These are phyloP conservation scores for Vinca major DNA, from an alignment of 305 asterid species.

Conservation along the genomic window DNA sequence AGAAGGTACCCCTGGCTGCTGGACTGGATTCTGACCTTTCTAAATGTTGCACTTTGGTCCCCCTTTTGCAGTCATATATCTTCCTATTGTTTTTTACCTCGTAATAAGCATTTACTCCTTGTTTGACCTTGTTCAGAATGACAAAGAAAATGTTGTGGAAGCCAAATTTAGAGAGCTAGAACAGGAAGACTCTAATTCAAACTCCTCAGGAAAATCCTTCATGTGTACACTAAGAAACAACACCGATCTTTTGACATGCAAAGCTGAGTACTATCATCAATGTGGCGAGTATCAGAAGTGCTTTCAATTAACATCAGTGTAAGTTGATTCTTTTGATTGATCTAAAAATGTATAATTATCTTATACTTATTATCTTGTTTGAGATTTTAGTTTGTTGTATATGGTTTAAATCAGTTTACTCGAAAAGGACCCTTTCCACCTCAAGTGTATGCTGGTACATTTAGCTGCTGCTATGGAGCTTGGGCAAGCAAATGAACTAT, in stretches of 20 bases:
- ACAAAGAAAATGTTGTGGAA: constrained; percentile 73
- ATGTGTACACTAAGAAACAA: constrained; percentile 62
- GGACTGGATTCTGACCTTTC: constrained; percentile 3
- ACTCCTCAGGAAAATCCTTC: constrained; percentile 48
- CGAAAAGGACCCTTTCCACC: constrained; percentile 98
- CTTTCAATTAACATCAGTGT: constrained; percentile 85
- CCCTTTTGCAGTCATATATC: background rate
- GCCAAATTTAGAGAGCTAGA: constrained; percentile 78
- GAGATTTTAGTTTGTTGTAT: constrained; percentile 15
- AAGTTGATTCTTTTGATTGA: constrained; percentile 32
- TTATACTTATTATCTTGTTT: constrained; percentile 15
- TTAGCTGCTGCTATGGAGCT: constrained; percentile 99
- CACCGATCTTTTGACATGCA: constrained; percentile 97
- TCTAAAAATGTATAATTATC: constrained; percentile 3
- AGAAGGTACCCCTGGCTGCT: constrained; percentile 49
- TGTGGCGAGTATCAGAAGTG: constrained; percentile 95
- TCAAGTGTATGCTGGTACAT: constrained; percentile 86
- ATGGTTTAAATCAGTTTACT: constrained; percentile 65
- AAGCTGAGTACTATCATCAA: constrained; percentile 97
- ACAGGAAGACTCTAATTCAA: constrained; percentile 47
- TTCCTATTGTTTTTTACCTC: constrained; percentile 14
- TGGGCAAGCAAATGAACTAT: constrained; percentile 94
- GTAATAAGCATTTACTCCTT: constrained; percentile 12
- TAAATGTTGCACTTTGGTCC: background rate
- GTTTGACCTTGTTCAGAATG: constrained; percentile 54